Evolutionary conservation across 306 rosid genomes (phyloP).

Genomic region (Lablab purpureus): DNA sequence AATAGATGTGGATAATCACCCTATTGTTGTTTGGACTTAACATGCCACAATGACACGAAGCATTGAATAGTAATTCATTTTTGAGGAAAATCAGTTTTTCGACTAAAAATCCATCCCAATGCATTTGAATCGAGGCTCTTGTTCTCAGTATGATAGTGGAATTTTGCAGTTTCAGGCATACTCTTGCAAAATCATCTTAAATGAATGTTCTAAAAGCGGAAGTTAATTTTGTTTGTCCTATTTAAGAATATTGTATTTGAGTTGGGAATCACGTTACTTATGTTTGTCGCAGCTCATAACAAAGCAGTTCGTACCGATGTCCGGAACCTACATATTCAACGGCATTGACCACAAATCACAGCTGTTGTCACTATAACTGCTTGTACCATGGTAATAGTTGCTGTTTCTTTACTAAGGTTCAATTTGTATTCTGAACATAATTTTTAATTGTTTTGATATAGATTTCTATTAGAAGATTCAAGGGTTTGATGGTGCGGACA

Average conservation of each 20-base stretch:
- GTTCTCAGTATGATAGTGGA: background rate
- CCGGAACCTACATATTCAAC: constrained; percentile 88
- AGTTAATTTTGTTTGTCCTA: background rate
- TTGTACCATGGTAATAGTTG: constrained; percentile 28
- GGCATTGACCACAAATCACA: constrained; percentile 97
- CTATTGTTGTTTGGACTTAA: too few relatives aligned
- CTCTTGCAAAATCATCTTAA: background rate
- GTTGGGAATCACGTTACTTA: constrained; percentile 14
- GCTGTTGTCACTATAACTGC: constrained; percentile 64
- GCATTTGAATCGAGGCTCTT: background rate
- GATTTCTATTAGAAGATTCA: constrained; percentile 50
- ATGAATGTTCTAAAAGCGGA: background rate
- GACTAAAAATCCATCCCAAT: background rate
- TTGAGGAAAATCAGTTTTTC: background rate
- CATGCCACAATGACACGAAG: background rate
- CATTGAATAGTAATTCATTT: background rate
- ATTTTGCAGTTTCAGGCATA: background rate
- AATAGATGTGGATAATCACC: background rate
- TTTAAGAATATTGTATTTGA: constrained; percentile 12
- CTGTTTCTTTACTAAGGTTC: constrained; percentile 16
- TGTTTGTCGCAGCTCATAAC: constrained; percentile 77
- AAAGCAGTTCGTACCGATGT: constrained; percentile 92
- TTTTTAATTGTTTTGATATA: constrained; percentile 21
- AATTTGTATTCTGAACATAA: constrained; percentile 3
- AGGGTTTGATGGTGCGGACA: constrained; percentile 22